These are phyloP conservation scores for Sanghuangporus sanghuang DNA, from an alignment of 1,284 basidiomycete genomes.

Conservation along the genomic window DNA sequence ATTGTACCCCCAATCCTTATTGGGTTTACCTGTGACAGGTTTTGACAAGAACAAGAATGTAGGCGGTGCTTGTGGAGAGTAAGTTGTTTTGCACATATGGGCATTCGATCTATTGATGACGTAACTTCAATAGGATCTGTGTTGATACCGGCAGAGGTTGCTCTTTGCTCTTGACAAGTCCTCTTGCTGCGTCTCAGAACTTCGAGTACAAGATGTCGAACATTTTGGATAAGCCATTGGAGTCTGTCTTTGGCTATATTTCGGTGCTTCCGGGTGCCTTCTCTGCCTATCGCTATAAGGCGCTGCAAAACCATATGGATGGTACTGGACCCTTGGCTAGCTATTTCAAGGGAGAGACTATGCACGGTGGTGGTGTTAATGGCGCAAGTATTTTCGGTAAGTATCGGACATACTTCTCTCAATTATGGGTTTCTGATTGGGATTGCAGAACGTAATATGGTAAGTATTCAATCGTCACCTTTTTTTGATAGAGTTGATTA, in stretches of 20 bases:
- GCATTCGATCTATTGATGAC: background rate
- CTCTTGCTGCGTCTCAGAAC: slow-evolving; percentile 88
- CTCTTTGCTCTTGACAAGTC: slow-evolving; percentile 74
- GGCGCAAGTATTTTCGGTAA: slow-evolving; percentile 66
- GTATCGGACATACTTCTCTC: slow-evolving; percentile 14
- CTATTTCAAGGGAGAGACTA: slow-evolving; percentile 89
- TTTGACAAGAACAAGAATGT: slow-evolving; percentile 90
- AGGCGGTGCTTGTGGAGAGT: slow-evolving; percentile 95
- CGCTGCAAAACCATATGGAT: slow-evolving; percentile 74
- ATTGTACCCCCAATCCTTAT: background rate
- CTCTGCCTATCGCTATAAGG: slow-evolving; percentile 87
- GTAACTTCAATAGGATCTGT: slow-evolving; percentile 53
- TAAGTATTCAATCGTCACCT: background rate
- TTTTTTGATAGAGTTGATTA: background rate
- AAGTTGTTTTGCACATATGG: slow-evolving; percentile 27
- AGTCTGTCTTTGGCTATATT: slow-evolving; percentile 90
- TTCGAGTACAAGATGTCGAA: slow-evolving; percentile 96
- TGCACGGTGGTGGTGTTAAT: slow-evolving; percentile 61
- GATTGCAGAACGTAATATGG: slow-evolving; percentile 68
- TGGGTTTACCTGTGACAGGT: slow-evolving; percentile 35
- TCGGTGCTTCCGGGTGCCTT: slow-evolving; percentile 88
- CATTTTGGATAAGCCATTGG: slow-evolving; percentile 88
- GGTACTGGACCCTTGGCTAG: slow-evolving; percentile 85
- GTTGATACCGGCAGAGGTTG: slow-evolving; percentile 81
- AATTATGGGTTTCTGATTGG: slow-evolving; percentile 6